A percentile compares a stretch with the other conserved stretches of the same genome.
Conservation (phyloP, 345 rosid genomes). For the Cardamine chenopodiifolia region DNA sequence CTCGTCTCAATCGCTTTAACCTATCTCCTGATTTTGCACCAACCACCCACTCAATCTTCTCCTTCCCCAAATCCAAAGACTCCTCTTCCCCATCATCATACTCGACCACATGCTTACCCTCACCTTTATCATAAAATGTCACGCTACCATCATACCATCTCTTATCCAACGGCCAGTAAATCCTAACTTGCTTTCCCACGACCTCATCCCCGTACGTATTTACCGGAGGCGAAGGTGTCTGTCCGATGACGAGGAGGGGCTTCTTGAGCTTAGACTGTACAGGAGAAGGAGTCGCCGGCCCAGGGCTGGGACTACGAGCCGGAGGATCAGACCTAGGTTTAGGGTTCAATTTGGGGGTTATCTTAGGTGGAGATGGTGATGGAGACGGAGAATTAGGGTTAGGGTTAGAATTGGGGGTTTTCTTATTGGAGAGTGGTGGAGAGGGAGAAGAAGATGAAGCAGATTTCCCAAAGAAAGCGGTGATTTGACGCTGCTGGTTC, state of each 20-base stretch:
- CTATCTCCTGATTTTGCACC: slow-evolving; percentile 34
- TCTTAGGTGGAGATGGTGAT: slow-evolving; percentile 49
- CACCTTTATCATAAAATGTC: slow-evolving; percentile 49
- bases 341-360: slow-evolving; percentile 42
- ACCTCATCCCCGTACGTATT: slow-evolving; percentile 59
- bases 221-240: slow-evolving; percentile 43
- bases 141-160: slow-evolving; percentile 83
- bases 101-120: slow-evolving; percentile 68
- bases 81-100: slow-evolving; percentile 93
- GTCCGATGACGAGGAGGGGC: slow-evolving; percentile 68
- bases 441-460: slow-evolving; percentile 38
- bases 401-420: slow-evolving; percentile 46
- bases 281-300: slow-evolving; percentile 81
- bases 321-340: slow-evolving; percentile 43
- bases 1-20: slow-evolving; percentile 70
- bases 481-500: slow-evolving; percentile 87
- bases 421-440: slow-evolving; percentile 49
- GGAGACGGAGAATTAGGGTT: slow-evolving; percentile 48
- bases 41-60: slow-evolving; percentile 83
- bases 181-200: slow-evolving; percentile 63
- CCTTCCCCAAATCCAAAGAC: slow-evolving; percentile 76
- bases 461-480: slow-evolving; percentile 72
- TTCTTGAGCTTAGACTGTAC: slow-evolving; percentile 58
- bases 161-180: slow-evolving; percentile 95
- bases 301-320: slow-evolving; percentile 45